phyloP scores from a whole-genome alignment of 352 stramenopile species.

The Aphanomyces cochlioides region DNA sequence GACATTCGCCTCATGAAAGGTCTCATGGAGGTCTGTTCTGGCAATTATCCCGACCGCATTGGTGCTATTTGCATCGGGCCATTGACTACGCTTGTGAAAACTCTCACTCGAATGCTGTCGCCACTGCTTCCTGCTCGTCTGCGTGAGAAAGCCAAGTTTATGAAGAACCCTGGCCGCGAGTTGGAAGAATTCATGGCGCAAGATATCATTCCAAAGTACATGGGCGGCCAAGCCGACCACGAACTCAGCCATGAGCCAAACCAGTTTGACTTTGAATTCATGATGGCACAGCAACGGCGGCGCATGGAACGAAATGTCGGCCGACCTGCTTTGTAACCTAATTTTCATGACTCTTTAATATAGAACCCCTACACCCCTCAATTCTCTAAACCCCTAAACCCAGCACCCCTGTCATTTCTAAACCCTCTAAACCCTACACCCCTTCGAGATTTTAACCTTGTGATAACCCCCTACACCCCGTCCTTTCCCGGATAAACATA shows the following conservation, averaged over 20 bases:
- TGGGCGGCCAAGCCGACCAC: slow-evolving; percentile 46
- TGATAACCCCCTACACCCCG: too few relatives aligned
- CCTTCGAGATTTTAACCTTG: too few relatives aligned
- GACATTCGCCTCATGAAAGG: slow-evolving; percentile 61
- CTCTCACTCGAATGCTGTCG: slow-evolving; percentile 49
- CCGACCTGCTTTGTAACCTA: background rate
- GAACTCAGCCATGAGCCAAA: slow-evolving; percentile 38
- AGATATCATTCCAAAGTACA: slow-evolving; percentile 50
- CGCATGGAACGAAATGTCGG: slow-evolving; percentile 41
- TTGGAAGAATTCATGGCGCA: slow-evolving; percentile 57
- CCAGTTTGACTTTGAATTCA: slow-evolving; percentile 50
- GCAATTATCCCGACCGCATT: slow-evolving; percentile 64
- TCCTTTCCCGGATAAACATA: too few relatives aligned
- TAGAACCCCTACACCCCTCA: too few relatives aligned
- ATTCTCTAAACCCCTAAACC: too few relatives aligned
- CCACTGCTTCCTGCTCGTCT: slow-evolving; percentile 52
- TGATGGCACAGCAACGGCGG: slow-evolving; percentile 51
- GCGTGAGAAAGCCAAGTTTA: slow-evolving; percentile 56
- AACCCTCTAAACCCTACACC: too few relatives aligned
- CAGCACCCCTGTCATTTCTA: too few relatives aligned
- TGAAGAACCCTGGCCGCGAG: slow-evolving; percentile 50
- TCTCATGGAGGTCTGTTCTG: slow-evolving; percentile 57
- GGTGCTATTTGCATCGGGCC: slow-evolving; percentile 55
- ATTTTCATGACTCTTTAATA: background rate
- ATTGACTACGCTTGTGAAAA: slow-evolving; percentile 54